phyloP scores from a whole-genome alignment of 2,329 filamentous ascomycete species.

The Colletotrichum scovillei region DNA sequence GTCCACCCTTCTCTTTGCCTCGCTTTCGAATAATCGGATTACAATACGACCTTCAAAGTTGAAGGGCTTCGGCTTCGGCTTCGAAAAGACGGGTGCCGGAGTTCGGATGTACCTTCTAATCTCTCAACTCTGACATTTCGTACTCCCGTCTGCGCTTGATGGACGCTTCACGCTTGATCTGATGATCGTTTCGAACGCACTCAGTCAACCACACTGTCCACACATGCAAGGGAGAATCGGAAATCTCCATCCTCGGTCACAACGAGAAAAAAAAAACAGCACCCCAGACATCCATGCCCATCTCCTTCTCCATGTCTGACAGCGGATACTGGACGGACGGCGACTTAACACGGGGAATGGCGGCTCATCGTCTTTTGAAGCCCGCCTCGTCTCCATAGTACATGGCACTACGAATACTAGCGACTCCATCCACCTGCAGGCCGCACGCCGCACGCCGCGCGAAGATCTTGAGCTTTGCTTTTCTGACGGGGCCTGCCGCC shows the following conservation, averaged over 20 bases:
- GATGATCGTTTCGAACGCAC: not conserved
- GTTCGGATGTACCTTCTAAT: not conserved
- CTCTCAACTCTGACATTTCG: not conserved
- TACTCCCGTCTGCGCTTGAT: not conserved
- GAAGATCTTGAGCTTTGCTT: not conserved
- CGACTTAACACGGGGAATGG: not conserved
- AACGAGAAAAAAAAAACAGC: not conserved
- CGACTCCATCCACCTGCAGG: not conserved
- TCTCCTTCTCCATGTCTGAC: not conserved
- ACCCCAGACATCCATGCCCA: not conserved
- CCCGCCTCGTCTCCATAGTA: not conserved
- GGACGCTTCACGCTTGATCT: too few species aligned
- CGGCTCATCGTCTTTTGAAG: not conserved
- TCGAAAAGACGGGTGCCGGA: not conserved
- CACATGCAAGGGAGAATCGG: not conserved
- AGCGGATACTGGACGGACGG: not conserved
- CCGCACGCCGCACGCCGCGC: not conserved
- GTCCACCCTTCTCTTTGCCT: not conserved
- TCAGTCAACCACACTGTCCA: not conserved
- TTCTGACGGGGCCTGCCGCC: not conserved
- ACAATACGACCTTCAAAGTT: not conserved
- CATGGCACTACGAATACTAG: not conserved
- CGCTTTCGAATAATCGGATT: not conserved
- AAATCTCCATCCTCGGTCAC: not conserved
- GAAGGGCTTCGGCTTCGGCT: not conserved